These are phyloP conservation scores for Lasiodiplodia sp. DNA, from an alignment of 2,329 filamentous ascomycete genomes.

Conservation along the genomic window DNA sequence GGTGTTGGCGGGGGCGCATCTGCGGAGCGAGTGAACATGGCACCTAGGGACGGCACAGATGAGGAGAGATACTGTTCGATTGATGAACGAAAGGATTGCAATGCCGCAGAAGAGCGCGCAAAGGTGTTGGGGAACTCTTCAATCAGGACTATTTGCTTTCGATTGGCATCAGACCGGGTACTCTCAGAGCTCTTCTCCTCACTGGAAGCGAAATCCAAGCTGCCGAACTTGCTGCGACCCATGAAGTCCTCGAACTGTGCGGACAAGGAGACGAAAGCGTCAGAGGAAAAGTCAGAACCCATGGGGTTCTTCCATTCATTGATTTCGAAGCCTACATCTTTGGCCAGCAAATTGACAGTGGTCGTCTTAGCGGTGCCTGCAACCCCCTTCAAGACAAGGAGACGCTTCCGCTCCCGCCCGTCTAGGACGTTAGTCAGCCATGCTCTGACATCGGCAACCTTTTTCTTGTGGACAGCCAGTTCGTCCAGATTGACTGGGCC, in stretches of 20 bases:
- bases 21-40: slow-evolving; percentile 46
- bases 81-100: slow-evolving; percentile 70
- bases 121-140: slow-evolving; percentile 61
- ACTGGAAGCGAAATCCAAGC: slow-evolving; percentile 39
- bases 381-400: slow-evolving; percentile 87
- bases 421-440: slow-evolving; percentile 81
- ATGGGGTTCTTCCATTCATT: slow-evolving; percentile 91
- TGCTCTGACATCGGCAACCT: slow-evolving; percentile 81
- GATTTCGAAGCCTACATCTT: slow-evolving; percentile 77
- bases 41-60: slow-evolving; percentile 64
- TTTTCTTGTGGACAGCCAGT: slow-evolving; percentile 92
- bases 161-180: background rate
- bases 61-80: slow-evolving; percentile 77
- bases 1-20: slow-evolving; percentile 55
- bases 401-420: slow-evolving; percentile 67
- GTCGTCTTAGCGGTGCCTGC: slow-evolving; percentile 94
- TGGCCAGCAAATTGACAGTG: slow-evolving; percentile 78
- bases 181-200: background rate
- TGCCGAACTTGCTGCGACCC: slow-evolving; percentile 78
- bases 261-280: slow-evolving; percentile 73
- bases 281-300: slow-evolving; percentile 64
- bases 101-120: slow-evolving; percentile 50
- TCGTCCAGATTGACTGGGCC: slow-evolving; percentile 78
- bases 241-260: slow-evolving; percentile 93
- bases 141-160: slow-evolving; percentile 53